Evolutionary conservation across 352 stramenopile genomes (phyloP).

Genomic region (Blastocystis sp.): DNA sequence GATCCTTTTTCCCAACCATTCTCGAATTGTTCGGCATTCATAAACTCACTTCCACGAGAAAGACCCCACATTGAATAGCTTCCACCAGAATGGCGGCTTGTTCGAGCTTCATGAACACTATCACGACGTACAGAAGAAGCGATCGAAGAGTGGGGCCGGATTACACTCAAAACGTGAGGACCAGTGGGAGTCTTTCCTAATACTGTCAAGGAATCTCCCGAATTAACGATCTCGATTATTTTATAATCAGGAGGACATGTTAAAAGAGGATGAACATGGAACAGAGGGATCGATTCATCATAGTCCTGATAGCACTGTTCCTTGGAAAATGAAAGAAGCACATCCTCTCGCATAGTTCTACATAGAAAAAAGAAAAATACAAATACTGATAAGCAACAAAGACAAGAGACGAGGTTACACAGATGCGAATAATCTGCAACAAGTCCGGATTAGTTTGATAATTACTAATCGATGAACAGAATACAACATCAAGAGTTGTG

Average conservation of each 20-base stretch:
- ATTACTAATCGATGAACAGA: background rate
- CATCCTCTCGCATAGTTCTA: background rate
- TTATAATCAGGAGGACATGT: background rate
- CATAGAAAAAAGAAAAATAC: background rate
- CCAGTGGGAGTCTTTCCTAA: background rate
- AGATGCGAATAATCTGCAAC: background rate
- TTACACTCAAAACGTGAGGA: background rate
- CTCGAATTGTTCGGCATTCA: conserved; percentile 51
- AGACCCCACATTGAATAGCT: background rate
- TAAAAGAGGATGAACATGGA: background rate
- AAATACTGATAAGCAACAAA: background rate
- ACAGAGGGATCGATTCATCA: background rate
- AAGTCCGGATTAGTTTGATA: background rate
- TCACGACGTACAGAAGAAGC: background rate
- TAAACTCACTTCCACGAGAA: background rate
- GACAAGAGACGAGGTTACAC: background rate
- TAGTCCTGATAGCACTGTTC: background rate
- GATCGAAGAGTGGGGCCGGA: background rate
- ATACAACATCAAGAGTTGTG: background rate
- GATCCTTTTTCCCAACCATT: background rate
- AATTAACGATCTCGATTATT: background rate
- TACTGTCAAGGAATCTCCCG: background rate
- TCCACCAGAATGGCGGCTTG: background rate
- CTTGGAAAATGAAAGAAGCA: background rate
- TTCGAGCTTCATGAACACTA: background rate